Evolutionary conservation across 106 monocot genomes (phyloP), one percentile per base, ranked within the genome.

Genomic region (Chionographis japonica): DNA sequence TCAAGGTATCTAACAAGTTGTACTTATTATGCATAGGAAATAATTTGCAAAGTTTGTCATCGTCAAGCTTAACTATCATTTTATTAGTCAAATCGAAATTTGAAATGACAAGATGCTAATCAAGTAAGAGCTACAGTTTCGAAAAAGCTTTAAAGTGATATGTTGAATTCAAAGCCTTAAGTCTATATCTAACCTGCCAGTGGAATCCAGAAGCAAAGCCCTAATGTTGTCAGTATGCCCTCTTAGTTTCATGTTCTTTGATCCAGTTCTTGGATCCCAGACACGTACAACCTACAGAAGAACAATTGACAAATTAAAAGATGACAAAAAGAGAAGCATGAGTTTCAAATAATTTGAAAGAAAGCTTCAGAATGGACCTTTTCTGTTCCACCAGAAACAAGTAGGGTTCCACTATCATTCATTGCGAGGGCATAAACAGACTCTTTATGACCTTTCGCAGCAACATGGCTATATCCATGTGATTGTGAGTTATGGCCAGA

Each of bases 351-450:
- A n/a, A 20, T n/a, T 42, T 50, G n/a, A 40, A 50, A 61, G 37
- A 19, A 55, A 64, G 63, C 38, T 4, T 6, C 4, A 50, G 39
- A 68, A 37, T 12, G 27, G 71, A 83, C 95, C 87, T 98, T 98
- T 74, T 98, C 97, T 40, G 92, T 98, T 68, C 97, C 97, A 53
- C 97, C 97, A 79, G 97, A 98, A 55, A 93, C 92, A 70, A 98
- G 89, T 69, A 92, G 49, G 37, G 73, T 93, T 60, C 97, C 97
- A 54, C 63, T 81, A 63, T 92, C 89, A 83, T 90, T 98, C 97
- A 98, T 98, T 62, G 89, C 92, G 42, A 98, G 74, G 14, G 97
- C 92, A 98, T 98, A 98, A 27, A 98, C 97, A 43, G 97, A 98
- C 61, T 93, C 92, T 65, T 98, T 98, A 61, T 98, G 92, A 8